phyloP scores from a whole-genome alignment of 225 moss, liverwort and hornwort genomes.

The Antitrichia curtipendula region DNA sequence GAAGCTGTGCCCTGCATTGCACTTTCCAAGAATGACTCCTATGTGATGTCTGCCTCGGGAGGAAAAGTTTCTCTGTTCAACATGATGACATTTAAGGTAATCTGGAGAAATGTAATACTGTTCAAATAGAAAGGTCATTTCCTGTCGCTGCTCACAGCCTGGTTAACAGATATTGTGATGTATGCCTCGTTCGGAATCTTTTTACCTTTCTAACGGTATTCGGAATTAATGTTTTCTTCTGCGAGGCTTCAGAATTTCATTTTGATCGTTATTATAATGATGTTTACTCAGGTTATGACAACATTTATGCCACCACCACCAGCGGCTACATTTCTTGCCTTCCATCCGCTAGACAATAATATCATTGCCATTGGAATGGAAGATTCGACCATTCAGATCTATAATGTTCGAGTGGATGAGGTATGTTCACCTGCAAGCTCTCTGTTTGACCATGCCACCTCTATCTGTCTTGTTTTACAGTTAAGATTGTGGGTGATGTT shows the following conservation, averaged over 20 bases:
- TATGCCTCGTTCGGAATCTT: background rate
- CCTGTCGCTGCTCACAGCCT: background rate
- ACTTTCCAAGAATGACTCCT: conserved; percentile 92
- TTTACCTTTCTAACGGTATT: background rate
- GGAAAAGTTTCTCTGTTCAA: conserved; percentile 97
- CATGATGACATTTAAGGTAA: conserved; percentile 99
- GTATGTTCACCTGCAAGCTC: conserved; percentile 6
- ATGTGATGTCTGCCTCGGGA: conserved; percentile 98
- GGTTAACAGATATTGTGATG: background rate
- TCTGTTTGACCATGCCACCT: background rate
- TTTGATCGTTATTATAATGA: background rate
- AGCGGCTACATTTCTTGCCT: conserved; percentile 89
- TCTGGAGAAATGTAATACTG: background rate
- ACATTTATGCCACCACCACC: conserved; percentile 99
- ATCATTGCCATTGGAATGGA: conserved; percentile 98
- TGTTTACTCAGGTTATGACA: conserved; percentile 72
- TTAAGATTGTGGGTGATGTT: background rate
- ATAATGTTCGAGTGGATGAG: conserved; percentile 96
- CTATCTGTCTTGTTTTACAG: background rate
- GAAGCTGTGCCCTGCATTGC: conserved; percentile 99
- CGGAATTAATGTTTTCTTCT: background rate
- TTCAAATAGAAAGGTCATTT: background rate
- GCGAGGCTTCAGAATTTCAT: background rate
- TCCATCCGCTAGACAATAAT: conserved; percentile 94
- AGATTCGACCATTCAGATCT: conserved; percentile 92